phyloP scores from a whole-genome alignment of 805 yeast genomes.

The Metschnikowia koreensis region DNA sequence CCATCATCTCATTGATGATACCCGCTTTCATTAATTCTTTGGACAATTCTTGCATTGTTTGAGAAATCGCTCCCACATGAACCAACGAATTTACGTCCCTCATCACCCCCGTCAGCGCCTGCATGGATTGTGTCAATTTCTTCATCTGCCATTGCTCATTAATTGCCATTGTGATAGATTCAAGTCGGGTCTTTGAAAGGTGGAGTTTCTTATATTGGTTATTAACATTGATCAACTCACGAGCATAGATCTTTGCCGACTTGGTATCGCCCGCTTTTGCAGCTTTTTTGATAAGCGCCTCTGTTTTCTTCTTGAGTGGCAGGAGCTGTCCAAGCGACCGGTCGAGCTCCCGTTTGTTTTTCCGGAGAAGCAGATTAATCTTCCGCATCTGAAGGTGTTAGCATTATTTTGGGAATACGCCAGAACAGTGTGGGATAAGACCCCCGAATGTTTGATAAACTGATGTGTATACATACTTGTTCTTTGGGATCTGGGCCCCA shows the following conservation, averaged over 20 bases:
- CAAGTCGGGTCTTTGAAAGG: slow-evolving; percentile 80
- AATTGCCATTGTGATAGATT: slow-evolving; percentile 82
- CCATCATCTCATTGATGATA: slow-evolving; percentile 91
- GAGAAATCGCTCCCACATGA: slow-evolving; percentile 72
- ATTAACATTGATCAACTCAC: slow-evolving; percentile 70
- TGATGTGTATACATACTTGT: slow-evolving; percentile 46
- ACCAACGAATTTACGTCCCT: slow-evolving; percentile 80
- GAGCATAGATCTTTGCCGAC: slow-evolving; percentile 76
- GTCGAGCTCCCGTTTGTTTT: slow-evolving; percentile 82
- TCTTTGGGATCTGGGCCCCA: slow-evolving; percentile 98
- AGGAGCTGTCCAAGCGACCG: slow-evolving; percentile 64
- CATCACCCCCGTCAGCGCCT: slow-evolving; percentile 77
- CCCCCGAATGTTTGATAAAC: background rate
- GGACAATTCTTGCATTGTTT: slow-evolving; percentile 81
- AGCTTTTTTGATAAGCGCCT: slow-evolving; percentile 65
- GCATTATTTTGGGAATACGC: background rate
- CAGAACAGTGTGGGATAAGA: background rate
- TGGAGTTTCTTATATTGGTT: slow-evolving; percentile 73
- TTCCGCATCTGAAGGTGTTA: slow-evolving; percentile 50
- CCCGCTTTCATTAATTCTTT: slow-evolving; percentile 85
- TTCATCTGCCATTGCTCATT: slow-evolving; percentile 88
- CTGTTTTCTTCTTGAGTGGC: slow-evolving; percentile 70
- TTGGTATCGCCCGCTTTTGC: slow-evolving; percentile 76
- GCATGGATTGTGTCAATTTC: slow-evolving; percentile 79
- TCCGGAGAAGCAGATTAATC: slow-evolving; percentile 75